Percentiles rank a stretch among this genome's conserved stretches.
phyloP scores from a whole-genome alignment of 1,139 yeast genomes.

The Petasospora fabianii region DNA sequence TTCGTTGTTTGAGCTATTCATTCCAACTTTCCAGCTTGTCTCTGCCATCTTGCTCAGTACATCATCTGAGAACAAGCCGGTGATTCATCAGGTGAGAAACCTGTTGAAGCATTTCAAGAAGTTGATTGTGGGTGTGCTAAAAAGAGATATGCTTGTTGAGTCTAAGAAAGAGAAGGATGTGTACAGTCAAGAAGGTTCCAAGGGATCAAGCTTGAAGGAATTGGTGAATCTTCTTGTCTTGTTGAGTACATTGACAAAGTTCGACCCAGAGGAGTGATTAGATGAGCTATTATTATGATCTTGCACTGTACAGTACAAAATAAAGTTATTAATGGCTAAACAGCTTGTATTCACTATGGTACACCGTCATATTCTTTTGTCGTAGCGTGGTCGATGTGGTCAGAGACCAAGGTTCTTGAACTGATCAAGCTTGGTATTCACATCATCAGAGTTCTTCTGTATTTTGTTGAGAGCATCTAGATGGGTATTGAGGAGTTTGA shows the following conservation, averaged over 20 bases:
- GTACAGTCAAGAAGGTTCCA: slow-evolving; percentile 24
- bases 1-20: slow-evolving; percentile 63
- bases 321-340: background rate
- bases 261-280: slow-evolving; percentile 26
- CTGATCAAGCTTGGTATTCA: slow-evolving; percentile 59
- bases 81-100: slow-evolving; percentile 51
- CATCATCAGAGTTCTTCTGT: slow-evolving; percentile 63
- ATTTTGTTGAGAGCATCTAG: slow-evolving; percentile 86
- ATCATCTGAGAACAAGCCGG: slow-evolving; percentile 73
- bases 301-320: background rate
- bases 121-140: slow-evolving; percentile 63
- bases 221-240: slow-evolving; percentile 55
- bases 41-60: slow-evolving; percentile 66
- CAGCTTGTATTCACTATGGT: background rate
- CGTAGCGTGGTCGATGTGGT: slow-evolving; percentile 1
- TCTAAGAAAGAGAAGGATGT: slow-evolving; percentile 23
- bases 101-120: slow-evolving; percentile 53
- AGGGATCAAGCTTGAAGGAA: slow-evolving; percentile 39
- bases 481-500: slow-evolving; percentile 82
- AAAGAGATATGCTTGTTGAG: slow-evolving; percentile 51
- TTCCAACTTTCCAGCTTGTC: slow-evolving; percentile 76
- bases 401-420: slow-evolving; percentile 22
- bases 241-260: slow-evolving; percentile 51
- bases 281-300: background rate
- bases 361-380: too few relatives aligned